Evolutionary conservation across 208 protist genomes (phyloP).

Genomic region (Leishmania mexicana): DNA sequence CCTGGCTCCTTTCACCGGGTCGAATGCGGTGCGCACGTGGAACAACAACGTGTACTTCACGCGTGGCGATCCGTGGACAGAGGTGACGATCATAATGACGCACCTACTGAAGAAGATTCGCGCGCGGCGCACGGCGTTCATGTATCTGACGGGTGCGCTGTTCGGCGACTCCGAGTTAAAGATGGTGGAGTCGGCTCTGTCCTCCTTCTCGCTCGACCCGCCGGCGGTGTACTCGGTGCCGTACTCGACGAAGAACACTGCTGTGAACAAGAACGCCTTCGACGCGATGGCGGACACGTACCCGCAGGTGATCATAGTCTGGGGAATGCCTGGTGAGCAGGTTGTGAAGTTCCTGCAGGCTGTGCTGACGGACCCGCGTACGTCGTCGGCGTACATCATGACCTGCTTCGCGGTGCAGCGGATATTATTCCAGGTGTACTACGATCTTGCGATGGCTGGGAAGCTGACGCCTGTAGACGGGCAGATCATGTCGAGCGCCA

Average conservation of each 20-base stretch:
- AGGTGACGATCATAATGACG: slow-evolving; percentile 35
- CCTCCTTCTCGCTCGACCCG: not conserved
- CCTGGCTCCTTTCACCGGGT: slow-evolving; percentile 31
- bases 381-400: slow-evolving; percentile 37
- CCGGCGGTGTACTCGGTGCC: slow-evolving; percentile 27
- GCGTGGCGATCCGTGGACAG: slow-evolving; percentile 32
- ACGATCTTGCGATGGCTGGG: slow-evolving; percentile 5
- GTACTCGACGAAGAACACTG: slow-evolving; percentile 21
- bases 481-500: slow-evolving; percentile 43
- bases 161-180: slow-evolving; percentile 41
- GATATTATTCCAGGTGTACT: slow-evolving; percentile 27
- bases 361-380: slow-evolving; percentile 37
- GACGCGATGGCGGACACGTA: slow-evolving; percentile 36
- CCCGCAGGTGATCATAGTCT: slow-evolving; percentile 60
- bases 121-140: slow-evolving; percentile 45
- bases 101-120: slow-evolving; percentile 32
- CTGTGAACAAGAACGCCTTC: not conserved
- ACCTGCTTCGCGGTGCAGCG: slow-evolving; percentile 25
- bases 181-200: slow-evolving; percentile 17
- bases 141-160: slow-evolving; percentile 48
- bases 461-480: slow-evolving; percentile 19
- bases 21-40: slow-evolving; percentile 25
- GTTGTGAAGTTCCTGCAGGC: slow-evolving; percentile 32
- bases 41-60: slow-evolving; percentile 34
- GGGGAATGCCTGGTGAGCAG: slow-evolving; percentile 28